phyloP scores from a whole-genome alignment of 1,284 basidiomycete species.

The Marasmius tenuissimus region DNA sequence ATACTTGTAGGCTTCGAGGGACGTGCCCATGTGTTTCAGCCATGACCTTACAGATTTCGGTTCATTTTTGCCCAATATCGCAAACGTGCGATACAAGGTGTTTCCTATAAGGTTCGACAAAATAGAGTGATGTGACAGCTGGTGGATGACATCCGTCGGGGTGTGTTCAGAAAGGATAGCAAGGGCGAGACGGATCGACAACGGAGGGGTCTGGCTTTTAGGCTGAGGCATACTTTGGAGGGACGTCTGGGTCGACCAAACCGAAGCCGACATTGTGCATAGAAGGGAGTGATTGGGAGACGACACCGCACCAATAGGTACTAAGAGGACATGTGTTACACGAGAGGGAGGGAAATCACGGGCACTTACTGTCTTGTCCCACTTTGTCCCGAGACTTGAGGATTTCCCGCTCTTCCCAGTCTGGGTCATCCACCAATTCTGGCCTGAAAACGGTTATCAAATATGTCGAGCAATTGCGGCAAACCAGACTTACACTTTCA shows the following conservation, averaged over 20 bases:
- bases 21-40: conserved; percentile 50
- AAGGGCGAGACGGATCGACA: conserved; percentile 37
- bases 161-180: conserved; percentile 47
- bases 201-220: conserved; percentile 15
- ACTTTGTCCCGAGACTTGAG: conserved; percentile 38
- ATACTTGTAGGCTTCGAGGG: conserved; percentile 59
- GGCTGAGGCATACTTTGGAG: conserved; percentile 20
- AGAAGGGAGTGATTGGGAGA: conserved; percentile 62
- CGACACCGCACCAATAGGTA: conserved; percentile 48
- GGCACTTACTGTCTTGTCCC: conserved; percentile 48
- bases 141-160: conserved; percentile 54
- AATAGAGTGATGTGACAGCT: conserved; percentile 41
- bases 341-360: not conserved
- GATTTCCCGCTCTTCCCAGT: conserved; percentile 50
- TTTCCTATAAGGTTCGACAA: conserved; percentile 39
- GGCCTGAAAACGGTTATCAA: conserved; percentile 37
- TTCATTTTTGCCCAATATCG: conserved; percentile 38
- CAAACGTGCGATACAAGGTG: conserved; percentile 42
- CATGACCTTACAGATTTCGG: conserved; percentile 33
- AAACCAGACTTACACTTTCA: conserved; percentile 51
- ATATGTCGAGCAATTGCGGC: not conserved
- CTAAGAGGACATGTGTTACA: conserved; percentile 6
- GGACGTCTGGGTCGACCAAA: conserved; percentile 37
- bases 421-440: conserved; percentile 49
- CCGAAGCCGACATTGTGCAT: conserved; percentile 48